Evolutionary conservation across 805 yeast genomes (phyloP).

Genomic region (Debaryomyces maramus): DNA sequence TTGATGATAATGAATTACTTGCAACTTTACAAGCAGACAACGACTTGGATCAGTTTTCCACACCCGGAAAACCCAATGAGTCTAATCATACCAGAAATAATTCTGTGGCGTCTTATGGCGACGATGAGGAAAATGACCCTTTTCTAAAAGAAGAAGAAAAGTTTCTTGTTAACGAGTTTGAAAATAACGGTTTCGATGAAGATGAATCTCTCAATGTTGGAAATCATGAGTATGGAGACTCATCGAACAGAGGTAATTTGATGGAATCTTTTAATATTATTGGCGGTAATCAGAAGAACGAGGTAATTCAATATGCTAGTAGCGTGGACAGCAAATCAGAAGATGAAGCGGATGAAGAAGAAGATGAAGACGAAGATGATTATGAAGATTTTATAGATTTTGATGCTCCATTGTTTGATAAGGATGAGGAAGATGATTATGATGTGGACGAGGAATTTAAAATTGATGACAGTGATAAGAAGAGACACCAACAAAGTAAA

Average conservation of each 20-base stretch:
- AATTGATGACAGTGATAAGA: constrained; percentile 5
- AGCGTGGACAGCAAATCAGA: constrained; percentile 35
- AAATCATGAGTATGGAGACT: constrained; percentile 11
- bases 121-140: constrained; percentile 36
- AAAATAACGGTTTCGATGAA: constrained; percentile 46
- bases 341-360: constrained; percentile 36
- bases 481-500: constrained; percentile 1
- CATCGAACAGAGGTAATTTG: constrained; percentile 13
- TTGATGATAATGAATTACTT: constrained; percentile 48
- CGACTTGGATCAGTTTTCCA: constrained; percentile 40
- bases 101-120: constrained; percentile 33
- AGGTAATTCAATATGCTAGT: constrained; percentile 43
- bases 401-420: constrained; percentile 29
- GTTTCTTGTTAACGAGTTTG: constrained; percentile 46
- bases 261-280: constrained; percentile 20
- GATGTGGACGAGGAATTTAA: constrained; percentile 16
- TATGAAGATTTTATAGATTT: constrained; percentile 41
- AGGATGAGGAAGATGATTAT: constrained; percentile 22
- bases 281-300: constrained; percentile 25
- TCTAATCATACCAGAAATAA: constrained; percentile 20
- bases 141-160: constrained; percentile 46
- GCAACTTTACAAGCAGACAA: constrained; percentile 50
- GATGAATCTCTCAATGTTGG: constrained; percentile 36
- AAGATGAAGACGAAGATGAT: constrained; percentile 40
- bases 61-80: constrained; percentile 6